Base-by-base conservation (phyloP, 2,329 filamentous ascomycete species). In the Didymellaceae sp. region DNA sequence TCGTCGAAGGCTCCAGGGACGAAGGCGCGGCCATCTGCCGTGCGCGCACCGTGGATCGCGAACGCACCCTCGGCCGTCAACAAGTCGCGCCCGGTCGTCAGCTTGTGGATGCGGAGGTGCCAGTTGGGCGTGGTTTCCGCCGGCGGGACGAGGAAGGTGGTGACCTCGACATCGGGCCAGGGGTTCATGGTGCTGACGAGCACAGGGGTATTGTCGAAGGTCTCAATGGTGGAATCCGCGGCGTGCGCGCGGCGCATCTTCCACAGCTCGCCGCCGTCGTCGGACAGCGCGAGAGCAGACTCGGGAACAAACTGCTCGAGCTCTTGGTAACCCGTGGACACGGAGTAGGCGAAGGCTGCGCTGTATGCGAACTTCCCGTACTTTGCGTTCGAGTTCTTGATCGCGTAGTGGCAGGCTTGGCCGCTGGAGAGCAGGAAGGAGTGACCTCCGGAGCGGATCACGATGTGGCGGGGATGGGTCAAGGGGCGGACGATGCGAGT, bases 321-420 rank as follows among this genome's bases (percentile, higher is more conserved):
- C 1, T 86, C 86, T 70, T 90, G 89, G 14, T 85, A 81, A 0
- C 89, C 89, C 0, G 88, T 89, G 0, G 89, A 88, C 0, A 91
- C 89, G 0, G 86, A 89, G 74, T 91, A 92, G 16, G 81, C 88
- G 68, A 89, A 92, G 0, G 86, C 83, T 43, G 86, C 86, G 64
- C 85, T 88, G 73, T 92, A 92, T 5, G 88, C 88, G 66, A 92
- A 91, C 52, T 84, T 82, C 37, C 89, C 89, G 70, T 92, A 92
- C 66, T 92, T 92, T 54, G 89, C 87, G 69, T 92, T 88, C 0
- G 88, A 90, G 45, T 87, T 88, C 72, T 89, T 89, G 78, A 92
- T 86, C 0, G 89, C 86, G 67, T 92, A 92, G 70, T 88, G 86
- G 72, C 89, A 92, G n/a, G 86, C 86, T 69, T 93, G 89, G 1